These are phyloP conservation scores for Arthroderma uncinatum DNA, from an alignment of 2,329 filamentous ascomycete species.

Conservation along the genomic window DNA sequence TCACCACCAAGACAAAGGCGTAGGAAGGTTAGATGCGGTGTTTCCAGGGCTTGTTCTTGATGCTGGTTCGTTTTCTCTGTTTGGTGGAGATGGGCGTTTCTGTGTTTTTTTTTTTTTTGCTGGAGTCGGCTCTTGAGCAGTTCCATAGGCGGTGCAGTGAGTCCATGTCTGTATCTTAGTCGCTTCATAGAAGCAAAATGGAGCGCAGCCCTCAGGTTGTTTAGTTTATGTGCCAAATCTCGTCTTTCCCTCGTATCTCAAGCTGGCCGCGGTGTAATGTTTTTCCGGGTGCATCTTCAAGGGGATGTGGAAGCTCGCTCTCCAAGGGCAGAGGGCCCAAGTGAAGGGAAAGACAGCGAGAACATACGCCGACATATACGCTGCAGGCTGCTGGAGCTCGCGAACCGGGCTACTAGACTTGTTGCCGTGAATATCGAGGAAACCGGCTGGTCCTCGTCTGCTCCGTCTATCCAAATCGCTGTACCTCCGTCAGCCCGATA, in stretches of 20 bases:
- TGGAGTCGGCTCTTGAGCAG: no score
- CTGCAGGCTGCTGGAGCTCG: neutral
- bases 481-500: neutral
- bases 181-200: no score
- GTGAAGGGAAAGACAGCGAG: neutral
- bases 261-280: neutral
- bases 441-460: neutral
- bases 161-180: no score
- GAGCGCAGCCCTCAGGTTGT: no score
- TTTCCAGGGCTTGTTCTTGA: neutral
- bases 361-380: neutral
- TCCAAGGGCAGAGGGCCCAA: no score
- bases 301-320: no score
- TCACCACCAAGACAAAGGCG: conserved; percentile 62
- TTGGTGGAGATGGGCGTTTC: neutral
- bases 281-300: neutral
- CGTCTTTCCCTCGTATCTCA: no score
- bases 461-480: neutral
- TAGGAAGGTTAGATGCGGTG: conserved; percentile 10
- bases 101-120: neutral
- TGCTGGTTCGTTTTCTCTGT: neutral
- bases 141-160: no score
- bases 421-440: neutral
- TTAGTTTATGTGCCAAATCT: no score
- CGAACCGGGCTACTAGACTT: neutral